Base-by-base conservation (phyloP, 2,329 filamentous ascomycete species). In the Coniochaeta sp. region DNA sequence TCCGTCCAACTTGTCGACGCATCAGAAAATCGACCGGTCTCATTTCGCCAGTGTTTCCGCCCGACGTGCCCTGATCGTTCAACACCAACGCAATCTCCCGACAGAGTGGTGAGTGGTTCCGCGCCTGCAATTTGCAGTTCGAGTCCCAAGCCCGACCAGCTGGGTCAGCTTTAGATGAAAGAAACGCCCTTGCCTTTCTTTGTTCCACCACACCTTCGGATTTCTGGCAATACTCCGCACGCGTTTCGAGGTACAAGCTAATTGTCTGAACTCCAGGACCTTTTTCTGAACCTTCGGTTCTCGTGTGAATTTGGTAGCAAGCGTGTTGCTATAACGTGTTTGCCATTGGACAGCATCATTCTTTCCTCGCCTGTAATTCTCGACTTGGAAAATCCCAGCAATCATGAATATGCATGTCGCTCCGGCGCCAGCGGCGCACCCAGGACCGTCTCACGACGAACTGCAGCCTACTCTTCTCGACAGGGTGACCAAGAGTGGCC, bases 401-500 rank as follows among this genome's bases (percentile, higher is more conserved):
- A 14, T 19, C 31, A 57, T 57, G 54, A 57, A 57, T 38, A 57
- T 57, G 54, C 54, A 34, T 28, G 56, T 58, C n/a, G 56, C 56
- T 17, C 56, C 56, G 36, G 34, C 56, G 56, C 56, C 56, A 1
- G 54, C 54, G 54, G 31, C 54, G 22, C 54, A 17, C 36, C 34
- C 14, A 12, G 56, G 19, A 44, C 61, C 63, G 57, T 60, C 64
- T 31, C 65, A 64, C 28, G 66, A 67, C 40, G 34, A 47, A 31
- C 50, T 61, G 61, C 58, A 62, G 36, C 62, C 66, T 14, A 62
- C 68, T 24, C 22, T 57, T 36, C 31, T 57, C n/a, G 54, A 34
- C 3, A 57, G 31, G 17, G 78, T 83, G 59, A 96, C 91, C 47
- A 86, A 86, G 67, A 87, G 89, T 67, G 90, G 90, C 63, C 86